Conservation (phyloP, 2,329 filamentous ascomycete genomes). For the Diaporthe vaccinii region DNA sequence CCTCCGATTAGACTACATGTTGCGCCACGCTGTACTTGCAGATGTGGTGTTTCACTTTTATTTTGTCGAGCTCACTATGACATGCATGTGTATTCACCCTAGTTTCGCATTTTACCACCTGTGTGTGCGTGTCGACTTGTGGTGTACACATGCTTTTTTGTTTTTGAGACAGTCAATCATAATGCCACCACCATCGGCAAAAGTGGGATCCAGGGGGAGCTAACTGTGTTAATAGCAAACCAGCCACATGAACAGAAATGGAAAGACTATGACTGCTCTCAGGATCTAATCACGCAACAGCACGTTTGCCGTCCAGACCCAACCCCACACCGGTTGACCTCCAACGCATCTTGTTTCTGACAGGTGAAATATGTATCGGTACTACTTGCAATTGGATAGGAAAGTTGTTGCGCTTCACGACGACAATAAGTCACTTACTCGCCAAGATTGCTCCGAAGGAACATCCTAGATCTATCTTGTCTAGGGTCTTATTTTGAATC, state of each 20-base stretch:
- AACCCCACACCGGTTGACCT: background rate
- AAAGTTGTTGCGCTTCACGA: background rate
- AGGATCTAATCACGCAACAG: background rate
- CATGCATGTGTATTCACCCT: background rate
- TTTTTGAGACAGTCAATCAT: background rate
- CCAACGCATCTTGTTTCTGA: background rate
- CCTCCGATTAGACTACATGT: background rate
- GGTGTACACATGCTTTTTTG: background rate
- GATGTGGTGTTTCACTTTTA: background rate
- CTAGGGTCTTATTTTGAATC: slow-evolving; percentile 1
- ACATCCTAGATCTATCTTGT: background rate
- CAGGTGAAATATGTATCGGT: background rate
- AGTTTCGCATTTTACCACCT: too few relatives aligned
- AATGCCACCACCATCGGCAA: background rate
- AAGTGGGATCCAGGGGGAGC: background rate
- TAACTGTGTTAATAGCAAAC: background rate
- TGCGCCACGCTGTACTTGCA: background rate
- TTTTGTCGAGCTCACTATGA: background rate
- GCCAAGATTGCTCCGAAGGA: background rate
- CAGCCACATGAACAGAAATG: background rate
- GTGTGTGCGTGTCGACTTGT: too few relatives aligned
- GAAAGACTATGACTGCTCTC: background rate
- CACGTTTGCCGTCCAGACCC: background rate
- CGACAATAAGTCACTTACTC: background rate
- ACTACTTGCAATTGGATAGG: background rate